Evolutionary conservation across 768 basidiomycete species (phyloP).

Genomic region (Pleurotus platypus): DNA sequence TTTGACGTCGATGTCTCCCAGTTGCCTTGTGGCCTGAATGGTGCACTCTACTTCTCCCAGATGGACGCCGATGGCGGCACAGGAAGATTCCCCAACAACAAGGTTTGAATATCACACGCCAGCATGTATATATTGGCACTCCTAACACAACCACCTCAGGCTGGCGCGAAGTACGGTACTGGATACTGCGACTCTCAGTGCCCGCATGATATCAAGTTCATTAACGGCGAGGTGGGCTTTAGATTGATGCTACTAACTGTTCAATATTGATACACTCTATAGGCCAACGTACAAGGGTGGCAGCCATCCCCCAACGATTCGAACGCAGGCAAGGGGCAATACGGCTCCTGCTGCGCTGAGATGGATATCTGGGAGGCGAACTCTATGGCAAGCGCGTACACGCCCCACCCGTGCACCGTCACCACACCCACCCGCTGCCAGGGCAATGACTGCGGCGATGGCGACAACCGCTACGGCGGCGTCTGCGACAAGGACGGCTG

Average conservation of each 20-base stretch:
- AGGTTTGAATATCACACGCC: slow-evolving; percentile 12
- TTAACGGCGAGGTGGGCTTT: slow-evolving; percentile 40
- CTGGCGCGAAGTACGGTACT: slow-evolving; percentile 28
- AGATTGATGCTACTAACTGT: neutral
- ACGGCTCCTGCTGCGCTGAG: slow-evolving; percentile 35
- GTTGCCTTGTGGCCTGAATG: slow-evolving; percentile 50
- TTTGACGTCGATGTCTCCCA: slow-evolving; percentile 45
- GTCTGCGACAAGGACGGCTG: slow-evolving; percentile 42
- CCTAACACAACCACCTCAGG: slow-evolving; percentile 19
- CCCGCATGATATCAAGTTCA: slow-evolving; percentile 45
- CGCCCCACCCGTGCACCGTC: slow-evolving; percentile 37
- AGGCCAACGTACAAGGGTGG: slow-evolving; percentile 41
- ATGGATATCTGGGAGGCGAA: slow-evolving; percentile 44
- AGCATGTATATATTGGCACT: neutral
- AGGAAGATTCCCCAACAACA: slow-evolving; percentile 34
- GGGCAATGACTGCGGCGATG: slow-evolving; percentile 25
- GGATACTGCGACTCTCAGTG: slow-evolving; percentile 30
- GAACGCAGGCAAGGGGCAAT: slow-evolving; percentile 34
- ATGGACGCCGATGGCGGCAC: slow-evolving; percentile 42
- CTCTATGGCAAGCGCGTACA: slow-evolving; percentile 30
- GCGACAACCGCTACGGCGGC: slow-evolving; percentile 25
- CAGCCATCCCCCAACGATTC: slow-evolving; percentile 16
- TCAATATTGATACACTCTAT: neutral
- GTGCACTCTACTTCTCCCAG: slow-evolving; percentile 40
- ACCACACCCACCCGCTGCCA: slow-evolving; percentile 31